Evolutionary conservation across 1,284 basidiomycete species (phyloP).

Genomic region (Omphalotus olearius): DNA sequence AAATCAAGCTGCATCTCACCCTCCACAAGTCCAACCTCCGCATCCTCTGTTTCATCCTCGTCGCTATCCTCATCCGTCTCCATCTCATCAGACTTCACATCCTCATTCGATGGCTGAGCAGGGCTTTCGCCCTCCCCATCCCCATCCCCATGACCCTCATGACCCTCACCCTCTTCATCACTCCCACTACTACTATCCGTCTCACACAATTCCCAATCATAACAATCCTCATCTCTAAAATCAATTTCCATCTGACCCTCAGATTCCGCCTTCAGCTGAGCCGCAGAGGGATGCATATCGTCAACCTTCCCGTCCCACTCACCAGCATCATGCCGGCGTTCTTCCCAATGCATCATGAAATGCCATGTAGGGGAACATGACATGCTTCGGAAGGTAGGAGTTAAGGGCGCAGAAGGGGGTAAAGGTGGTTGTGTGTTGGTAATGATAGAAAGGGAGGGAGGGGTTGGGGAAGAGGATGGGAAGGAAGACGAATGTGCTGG

Average conservation of each 20-base stretch:
- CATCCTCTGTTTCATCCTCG: constrained; percentile 2
- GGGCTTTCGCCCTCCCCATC: no score
- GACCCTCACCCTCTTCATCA: constrained; percentile 4
- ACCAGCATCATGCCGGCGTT: constrained; percentile 3
- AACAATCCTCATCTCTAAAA: constrained; percentile 6
- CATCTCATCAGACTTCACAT: no score
- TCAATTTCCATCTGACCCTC: background rate
- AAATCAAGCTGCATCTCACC: constrained; percentile 1
- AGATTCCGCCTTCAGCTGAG: no score
- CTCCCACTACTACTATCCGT: constrained; percentile 5
- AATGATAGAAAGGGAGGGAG: no score
- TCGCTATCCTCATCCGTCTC: background rate
- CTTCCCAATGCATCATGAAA: background rate
- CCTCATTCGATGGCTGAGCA: no score
- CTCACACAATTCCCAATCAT: constrained; percentile 5
- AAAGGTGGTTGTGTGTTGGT: no score
- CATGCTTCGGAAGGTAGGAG: background rate
- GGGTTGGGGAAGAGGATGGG: background rate
- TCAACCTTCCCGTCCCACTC: constrained; percentile 5
- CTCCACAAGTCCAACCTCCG: background rate
- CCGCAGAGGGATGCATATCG: constrained; percentile 3
- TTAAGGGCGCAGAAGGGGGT: no score
- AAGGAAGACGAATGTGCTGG: background rate
- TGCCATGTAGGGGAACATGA: constrained; percentile 8
- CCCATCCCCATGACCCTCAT: background rate